Evolutionary conservation across 768 basidiomycete species (phyloP).

Genomic region (Amanita phalloides): DNA sequence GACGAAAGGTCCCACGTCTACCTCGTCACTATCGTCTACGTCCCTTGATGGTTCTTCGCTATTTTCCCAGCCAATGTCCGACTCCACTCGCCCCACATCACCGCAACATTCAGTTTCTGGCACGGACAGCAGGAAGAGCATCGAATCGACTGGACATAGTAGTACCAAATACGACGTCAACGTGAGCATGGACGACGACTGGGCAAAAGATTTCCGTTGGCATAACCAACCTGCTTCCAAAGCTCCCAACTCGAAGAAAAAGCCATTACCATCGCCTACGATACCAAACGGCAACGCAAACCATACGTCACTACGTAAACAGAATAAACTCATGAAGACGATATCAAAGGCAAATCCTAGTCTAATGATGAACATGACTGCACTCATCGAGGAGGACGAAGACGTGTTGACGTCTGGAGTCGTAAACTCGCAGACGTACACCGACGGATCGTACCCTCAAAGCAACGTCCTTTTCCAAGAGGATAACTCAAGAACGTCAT

Average conservation of each 20-base stretch:
- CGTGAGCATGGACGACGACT: slow-evolving; percentile 39
- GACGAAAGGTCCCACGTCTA: slow-evolving; percentile 15
- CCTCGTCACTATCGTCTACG: slow-evolving; percentile 28
- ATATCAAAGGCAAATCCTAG: slow-evolving; percentile 25
- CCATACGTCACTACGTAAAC: slow-evolving; percentile 3
- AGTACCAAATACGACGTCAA: slow-evolving; percentile 9
- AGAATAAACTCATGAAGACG: slow-evolving; percentile 14
- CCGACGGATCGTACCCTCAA: slow-evolving; percentile 1
- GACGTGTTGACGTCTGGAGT: slow-evolving; percentile 4
- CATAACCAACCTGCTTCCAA: slow-evolving; percentile 1
- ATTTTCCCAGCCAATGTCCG: slow-evolving; percentile 24
- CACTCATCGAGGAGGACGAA: slow-evolving; percentile 44
- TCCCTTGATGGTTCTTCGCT: slow-evolving; percentile 30
- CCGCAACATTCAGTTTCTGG: slow-evolving; percentile 21
- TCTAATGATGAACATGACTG: slow-evolving; percentile 42
- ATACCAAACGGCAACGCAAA: slow-evolving; percentile 7
- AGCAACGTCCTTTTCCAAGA: background rate
- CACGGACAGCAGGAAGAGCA: slow-evolving; percentile 2
- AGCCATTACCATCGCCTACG: slow-evolving; percentile 1
- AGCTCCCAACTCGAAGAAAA: background rate
- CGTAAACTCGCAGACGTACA: background rate
- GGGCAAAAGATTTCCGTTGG: slow-evolving; percentile 62
- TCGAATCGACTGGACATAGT: background rate
- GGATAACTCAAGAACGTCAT: background rate
- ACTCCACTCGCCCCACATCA: slow-evolving; percentile 27